phyloP scores from a whole-genome alignment of 345 rosid genomes.

The Capsella bursapastoris region DNA sequence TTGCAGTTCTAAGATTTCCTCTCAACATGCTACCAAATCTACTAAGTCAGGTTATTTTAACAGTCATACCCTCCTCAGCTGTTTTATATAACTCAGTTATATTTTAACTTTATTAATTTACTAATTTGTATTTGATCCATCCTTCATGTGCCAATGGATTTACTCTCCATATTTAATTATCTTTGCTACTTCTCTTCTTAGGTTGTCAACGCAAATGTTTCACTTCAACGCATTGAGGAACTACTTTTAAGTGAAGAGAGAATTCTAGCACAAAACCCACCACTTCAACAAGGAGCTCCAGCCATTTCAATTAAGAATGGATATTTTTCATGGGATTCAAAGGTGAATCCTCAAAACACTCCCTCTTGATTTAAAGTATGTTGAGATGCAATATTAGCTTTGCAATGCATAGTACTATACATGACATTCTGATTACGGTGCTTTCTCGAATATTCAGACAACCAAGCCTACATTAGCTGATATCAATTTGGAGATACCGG shows the following conservation, averaged over 20 bases:
- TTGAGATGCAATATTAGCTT: conserved; percentile 22
- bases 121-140: background rate
- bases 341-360: conserved; percentile 50
- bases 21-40: conserved; percentile 85
- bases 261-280: conserved; percentile 73
- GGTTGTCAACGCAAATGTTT: conserved; percentile 93
- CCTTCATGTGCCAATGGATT: conserved; percentile 3
- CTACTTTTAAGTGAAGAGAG: conserved; percentile 86
- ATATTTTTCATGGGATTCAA: conserved; percentile 85
- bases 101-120: background rate
- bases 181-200: conserved; percentile 39
- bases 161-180: conserved; percentile 2
- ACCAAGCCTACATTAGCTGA: conserved; percentile 67
- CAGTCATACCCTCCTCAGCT: conserved; percentile 3
- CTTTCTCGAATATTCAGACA: conserved; percentile 47
- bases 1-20: conserved; percentile 78
- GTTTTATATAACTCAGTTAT: background rate
- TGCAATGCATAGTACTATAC: background rate
- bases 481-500: conserved; percentile 77
- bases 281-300: conserved; percentile 73
- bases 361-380: background rate
- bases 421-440: conserved; percentile 11
- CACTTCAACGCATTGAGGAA: conserved; percentile 88
- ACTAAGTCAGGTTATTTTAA: conserved; percentile 75
- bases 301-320: conserved; percentile 86